Evolutionary conservation across 768 basidiomycete species (phyloP), one percentile per base, ranked within the genome.

Genomic region (Termitomyces sp.): DNA sequence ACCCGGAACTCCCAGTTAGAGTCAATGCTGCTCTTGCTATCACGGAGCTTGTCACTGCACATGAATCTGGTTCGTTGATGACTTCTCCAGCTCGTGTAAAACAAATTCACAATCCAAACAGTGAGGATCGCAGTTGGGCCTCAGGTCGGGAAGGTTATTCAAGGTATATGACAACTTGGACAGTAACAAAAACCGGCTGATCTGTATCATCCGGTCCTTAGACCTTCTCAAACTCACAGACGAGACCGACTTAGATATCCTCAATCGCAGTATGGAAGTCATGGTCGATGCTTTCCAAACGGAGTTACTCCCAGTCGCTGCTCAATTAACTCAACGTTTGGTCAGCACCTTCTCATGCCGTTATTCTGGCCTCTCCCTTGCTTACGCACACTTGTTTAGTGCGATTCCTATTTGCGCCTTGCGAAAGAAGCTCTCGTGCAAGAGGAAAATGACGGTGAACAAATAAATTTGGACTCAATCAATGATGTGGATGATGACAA

Each of bases 141-240:
- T 12, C 85, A 87, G 65, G 87, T 94, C 41, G 91, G 86, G 49
- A 90, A 93, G 69, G 90, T 95, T 68, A 84, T 95, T 57, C 90
- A 93, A 76, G 88, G 90, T 88, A 61, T 42, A 73, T 59, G 20
- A 32, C 20, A 24, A 44, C 8, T 36, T 22, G 32, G 50, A 32
- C n/a, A 48, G 13, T 52, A 39, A 42, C 27, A 24, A 36, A 4
- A 9, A 16, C 32, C 20, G 37, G 8, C 41, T 41, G 22, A 44
- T 26, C 16, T 55, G 24, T 26, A 5, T 52, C 6, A 3, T n/a
- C n/a, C n/a, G n/a, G 4, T 52, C 27, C 12, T 20, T 59, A 91
- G 91, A 90, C 67, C 76, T 94, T n/a, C 80, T 94, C 64, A 92
- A 91, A 69, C 78, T 96, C 44, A 85, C 90, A n/a, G 90, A 94